Base-by-base conservation (phyloP, 2,329 filamentous ascomycete species). In the Tolypocladium nubicola region DNA sequence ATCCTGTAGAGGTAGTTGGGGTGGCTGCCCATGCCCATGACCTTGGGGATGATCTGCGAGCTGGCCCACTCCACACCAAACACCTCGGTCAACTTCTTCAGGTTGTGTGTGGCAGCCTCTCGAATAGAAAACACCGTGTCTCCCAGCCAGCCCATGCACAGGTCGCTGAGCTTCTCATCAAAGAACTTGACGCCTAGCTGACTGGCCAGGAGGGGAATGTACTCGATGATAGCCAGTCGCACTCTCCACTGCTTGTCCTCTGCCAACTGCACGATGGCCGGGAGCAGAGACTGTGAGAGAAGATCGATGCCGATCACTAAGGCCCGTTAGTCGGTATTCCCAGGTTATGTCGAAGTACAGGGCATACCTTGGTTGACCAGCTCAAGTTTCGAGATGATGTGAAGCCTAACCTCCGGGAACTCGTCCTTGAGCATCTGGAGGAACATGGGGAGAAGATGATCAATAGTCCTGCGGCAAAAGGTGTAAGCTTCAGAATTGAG, bases 161-260 rank as follows among this genome's bases (percentile, higher is more conserved):
- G 80, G 64, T 86, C 88, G 73, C 90, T 93, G 56, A 99, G 82
- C 77, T 99, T 95, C 75, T 99, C 94, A 66, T 99, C 92, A 69
- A 99, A 99, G 80, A 99, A 99, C 70, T 95, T 86, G 55, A 97
- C 92, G 53, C 94, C 94, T 14, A 99, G 83, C 73, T 99, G 94
- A 68, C 90, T 94, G 56, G 94, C 94, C 59, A 99, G 85, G 58
- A 99, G 82, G 37, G 94, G 94, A 66, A 99, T 97, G 76, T 99
- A 97, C 81, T 99, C 93, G 73, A 99, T 99, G 71, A 99, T 99
- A 60, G 94, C 94, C 64, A 99, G 82, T 64, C 94, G 89, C 60
- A 99, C 94, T 68, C 94, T 87, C 94, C 94, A 99, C 78, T 97
- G 92, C 82, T 99, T 99, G 75, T 99, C 94, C 75, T 97, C 94